Conservation (phyloP, 2,329 filamentous ascomycete species). For the Nothophoma quercina region DNA sequence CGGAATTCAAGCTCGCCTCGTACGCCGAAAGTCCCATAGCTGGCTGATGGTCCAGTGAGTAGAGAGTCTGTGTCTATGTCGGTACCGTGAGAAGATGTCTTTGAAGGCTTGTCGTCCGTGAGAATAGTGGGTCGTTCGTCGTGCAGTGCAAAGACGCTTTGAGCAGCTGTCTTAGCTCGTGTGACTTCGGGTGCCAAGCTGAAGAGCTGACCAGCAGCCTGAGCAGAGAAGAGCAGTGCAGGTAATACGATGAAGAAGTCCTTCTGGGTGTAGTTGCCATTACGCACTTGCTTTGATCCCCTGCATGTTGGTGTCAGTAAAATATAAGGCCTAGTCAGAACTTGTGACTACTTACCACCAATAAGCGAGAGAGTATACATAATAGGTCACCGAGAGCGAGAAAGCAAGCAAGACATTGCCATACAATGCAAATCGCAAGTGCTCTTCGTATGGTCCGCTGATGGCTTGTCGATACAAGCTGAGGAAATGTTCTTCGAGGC, state of each 20-base stretch:
- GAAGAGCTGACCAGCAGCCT: constrained; percentile 57
- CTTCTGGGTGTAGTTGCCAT: constrained; percentile 51
- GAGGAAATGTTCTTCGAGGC: constrained; percentile 51
- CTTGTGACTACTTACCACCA: constrained; percentile 57
- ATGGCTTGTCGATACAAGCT: constrained; percentile 49
- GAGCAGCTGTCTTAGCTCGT: constrained; percentile 54
- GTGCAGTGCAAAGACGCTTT: constrained; percentile 53
- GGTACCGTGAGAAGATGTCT: neutral
- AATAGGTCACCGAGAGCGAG: constrained; percentile 56
- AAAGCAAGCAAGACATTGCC: constrained; percentile 55
- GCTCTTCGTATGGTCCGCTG: constrained; percentile 50
- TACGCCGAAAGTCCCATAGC: constrained; percentile 26
- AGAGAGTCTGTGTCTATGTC: constrained; percentile 13
- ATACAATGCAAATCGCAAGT: constrained; percentile 49
- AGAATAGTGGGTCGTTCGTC: constrained; percentile 52
- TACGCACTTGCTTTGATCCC: constrained; percentile 54
- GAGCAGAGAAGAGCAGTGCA: constrained; percentile 56
- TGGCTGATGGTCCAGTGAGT: constrained; percentile 24
- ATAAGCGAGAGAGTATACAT: constrained; percentile 58
- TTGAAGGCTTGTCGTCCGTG: constrained; percentile 6
- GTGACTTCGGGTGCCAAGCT: constrained; percentile 56
- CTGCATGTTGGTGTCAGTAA: constrained; percentile 3
- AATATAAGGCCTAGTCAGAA: constrained; percentile 18
- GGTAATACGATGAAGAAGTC: constrained; percentile 57
- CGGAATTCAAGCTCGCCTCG: constrained; percentile 45